phyloP scores from a whole-genome alignment of 78 protist species.

The Dictyostelium intermedium region DNA sequence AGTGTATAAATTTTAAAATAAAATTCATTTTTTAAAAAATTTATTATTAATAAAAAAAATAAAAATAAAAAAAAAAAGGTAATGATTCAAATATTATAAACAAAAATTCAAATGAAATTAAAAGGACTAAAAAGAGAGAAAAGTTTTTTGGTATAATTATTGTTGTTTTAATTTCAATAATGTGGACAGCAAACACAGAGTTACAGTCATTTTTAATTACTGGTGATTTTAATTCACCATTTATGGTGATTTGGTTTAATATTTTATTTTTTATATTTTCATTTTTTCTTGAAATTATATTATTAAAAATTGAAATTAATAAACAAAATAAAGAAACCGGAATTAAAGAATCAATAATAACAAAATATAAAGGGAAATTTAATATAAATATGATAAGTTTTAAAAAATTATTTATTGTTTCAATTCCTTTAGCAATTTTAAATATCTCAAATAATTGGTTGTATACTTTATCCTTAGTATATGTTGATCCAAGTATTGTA shows the following conservation, averaged over 20 bases:
- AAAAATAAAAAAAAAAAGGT: too few species aligned
- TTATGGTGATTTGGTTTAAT: neutral
- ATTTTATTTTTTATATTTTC: neutral
- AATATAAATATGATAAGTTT: neutral
- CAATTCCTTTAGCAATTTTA: conserved; percentile 11
- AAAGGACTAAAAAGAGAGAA: neutral
- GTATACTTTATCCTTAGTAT: neutral
- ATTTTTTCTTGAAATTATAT: neutral
- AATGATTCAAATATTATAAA: too few species aligned
- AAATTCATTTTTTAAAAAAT: too few species aligned
- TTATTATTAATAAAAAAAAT: too few species aligned
- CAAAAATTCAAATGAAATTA: neutral
- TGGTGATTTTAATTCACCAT: neutral
- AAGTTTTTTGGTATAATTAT: neutral
- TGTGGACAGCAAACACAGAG: neutral
- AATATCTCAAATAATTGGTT: conserved; percentile 13
- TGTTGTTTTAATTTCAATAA: neutral
- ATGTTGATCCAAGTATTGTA: conserved; percentile 30
- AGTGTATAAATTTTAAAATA: too few species aligned
- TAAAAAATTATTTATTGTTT: neutral
- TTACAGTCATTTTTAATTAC: too few species aligned
- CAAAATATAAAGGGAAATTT: neutral
- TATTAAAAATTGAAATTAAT: neutral
- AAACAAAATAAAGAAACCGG: neutral
- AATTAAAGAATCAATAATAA: neutral